phyloP scores from a whole-genome alignment of 768 basidiomycete genomes.

The Boletales sp. region DNA sequence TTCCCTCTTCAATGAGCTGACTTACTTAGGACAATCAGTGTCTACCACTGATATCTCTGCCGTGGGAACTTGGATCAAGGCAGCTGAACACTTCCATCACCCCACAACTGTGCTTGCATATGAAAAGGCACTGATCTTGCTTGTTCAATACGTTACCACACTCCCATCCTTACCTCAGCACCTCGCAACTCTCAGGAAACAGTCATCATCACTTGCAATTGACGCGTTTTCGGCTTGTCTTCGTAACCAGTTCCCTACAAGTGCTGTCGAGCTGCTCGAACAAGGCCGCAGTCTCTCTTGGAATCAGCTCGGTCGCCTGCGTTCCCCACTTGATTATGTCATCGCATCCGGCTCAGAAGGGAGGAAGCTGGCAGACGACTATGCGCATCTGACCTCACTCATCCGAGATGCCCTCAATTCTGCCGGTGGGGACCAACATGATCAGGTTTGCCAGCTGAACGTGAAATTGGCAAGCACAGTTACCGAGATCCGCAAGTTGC shows the following conservation, averaged over 20 bases:
- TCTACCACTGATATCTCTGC: not conserved
- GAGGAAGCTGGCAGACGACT: not conserved
- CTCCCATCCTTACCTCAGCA: not conserved
- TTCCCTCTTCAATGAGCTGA: not conserved
- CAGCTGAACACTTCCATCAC: conserved; percentile 2
- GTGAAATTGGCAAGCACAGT: not conserved
- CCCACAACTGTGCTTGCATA: not conserved
- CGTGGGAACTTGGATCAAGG: not conserved
- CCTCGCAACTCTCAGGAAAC: not conserved
- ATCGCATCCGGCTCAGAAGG: not conserved
- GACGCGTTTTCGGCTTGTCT: conserved; percentile 13
- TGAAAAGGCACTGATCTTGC: not conserved
- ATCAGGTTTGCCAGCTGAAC: not conserved
- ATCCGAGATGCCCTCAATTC: not conserved
- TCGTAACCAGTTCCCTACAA: conserved; percentile 3
- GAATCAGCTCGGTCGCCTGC: conserved; percentile 12
- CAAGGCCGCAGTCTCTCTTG: not conserved
- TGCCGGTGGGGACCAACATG: not conserved
- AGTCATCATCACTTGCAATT: not conserved
- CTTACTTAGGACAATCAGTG: not conserved
- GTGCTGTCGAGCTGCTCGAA: not conserved
- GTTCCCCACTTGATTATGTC: not conserved
- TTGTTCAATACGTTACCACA: conserved; percentile 1
- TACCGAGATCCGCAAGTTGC: not conserved
- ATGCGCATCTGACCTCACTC: not conserved